Evolutionary conservation across 2,329 filamentous ascomycete genomes (phyloP).

Genomic region (Xylaria sp.): DNA sequence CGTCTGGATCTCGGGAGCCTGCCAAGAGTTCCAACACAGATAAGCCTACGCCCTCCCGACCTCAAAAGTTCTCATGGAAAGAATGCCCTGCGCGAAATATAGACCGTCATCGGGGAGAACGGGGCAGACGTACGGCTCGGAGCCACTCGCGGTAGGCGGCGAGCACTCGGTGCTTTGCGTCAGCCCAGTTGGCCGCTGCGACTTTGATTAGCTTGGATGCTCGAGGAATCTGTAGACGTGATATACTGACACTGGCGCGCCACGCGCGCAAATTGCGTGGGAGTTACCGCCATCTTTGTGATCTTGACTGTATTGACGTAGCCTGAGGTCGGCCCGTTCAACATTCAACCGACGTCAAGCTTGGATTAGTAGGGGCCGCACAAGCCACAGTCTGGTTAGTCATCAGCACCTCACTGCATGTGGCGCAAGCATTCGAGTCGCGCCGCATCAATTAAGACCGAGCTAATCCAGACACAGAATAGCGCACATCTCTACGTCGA

Average conservation of each 20-base stretch:
- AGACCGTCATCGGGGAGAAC: background rate
- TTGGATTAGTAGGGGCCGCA: slow-evolving; percentile 10
- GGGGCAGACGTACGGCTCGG: slow-evolving; percentile 68
- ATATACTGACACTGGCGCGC: slow-evolving; percentile 66
- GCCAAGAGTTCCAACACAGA: slow-evolving; percentile 1
- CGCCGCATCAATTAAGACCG: background rate
- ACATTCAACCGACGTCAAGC: slow-evolving; percentile 31
- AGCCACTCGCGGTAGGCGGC: slow-evolving; percentile 93
- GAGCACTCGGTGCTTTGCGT: slow-evolving; percentile 83
- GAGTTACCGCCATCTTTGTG: slow-evolving; percentile 75
- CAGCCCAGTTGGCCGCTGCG: slow-evolving; percentile 78
- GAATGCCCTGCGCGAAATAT: too few relatives aligned
- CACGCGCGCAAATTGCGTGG: slow-evolving; percentile 82
- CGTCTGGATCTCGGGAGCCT: slow-evolving; percentile 94
- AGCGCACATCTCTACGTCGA: background rate
- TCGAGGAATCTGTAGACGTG: background rate
- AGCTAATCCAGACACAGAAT: background rate
- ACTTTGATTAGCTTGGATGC: slow-evolving; percentile 31
- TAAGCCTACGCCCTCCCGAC: slow-evolving; percentile 9
- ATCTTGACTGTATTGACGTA: slow-evolving; percentile 33
- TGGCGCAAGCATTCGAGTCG: slow-evolving; percentile 7
- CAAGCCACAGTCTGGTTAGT: slow-evolving; percentile 26
- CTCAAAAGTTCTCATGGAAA: background rate
- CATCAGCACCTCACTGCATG: slow-evolving; percentile 5
- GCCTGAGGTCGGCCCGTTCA: slow-evolving; percentile 24